Percentiles rank a stretch among this genome's conserved stretches.
These are phyloP conservation scores for Gossypium turneri DNA, from an alignment of 345 rosid genomes.

Conservation along the genomic window DNA sequence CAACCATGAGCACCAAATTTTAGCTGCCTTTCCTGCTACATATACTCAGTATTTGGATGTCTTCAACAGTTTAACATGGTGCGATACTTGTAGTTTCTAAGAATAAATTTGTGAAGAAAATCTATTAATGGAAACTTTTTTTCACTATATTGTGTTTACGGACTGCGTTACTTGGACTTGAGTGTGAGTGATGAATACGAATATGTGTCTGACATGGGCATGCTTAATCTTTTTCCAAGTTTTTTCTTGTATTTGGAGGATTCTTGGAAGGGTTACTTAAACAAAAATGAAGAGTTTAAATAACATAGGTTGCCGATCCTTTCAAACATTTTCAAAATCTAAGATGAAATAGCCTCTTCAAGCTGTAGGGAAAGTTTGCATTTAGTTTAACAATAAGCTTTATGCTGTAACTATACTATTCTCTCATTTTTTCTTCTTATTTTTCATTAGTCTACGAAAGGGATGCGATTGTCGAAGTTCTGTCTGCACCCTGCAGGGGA, in stretches of 20 bases:
- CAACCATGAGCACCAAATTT: background rate
- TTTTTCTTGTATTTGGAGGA: background rate
- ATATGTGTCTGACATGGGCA: background rate
- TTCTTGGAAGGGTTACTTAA: background rate
- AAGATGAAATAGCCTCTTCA: background rate
- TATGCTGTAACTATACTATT: background rate
- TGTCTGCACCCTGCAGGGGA: slow-evolving; percentile 92
- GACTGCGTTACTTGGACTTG: background rate
- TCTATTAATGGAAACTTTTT: background rate
- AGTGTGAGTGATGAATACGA: background rate
- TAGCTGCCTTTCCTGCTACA: background rate
- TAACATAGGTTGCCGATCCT: background rate
- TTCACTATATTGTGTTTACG: background rate
- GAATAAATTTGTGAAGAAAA: background rate
- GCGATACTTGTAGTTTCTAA: background rate
- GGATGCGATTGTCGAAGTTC: slow-evolving; percentile 83
- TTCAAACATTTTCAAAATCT: background rate
- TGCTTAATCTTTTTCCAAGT: background rate
- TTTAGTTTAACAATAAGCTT: background rate
- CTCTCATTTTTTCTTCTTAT: slow-evolving; percentile 23
- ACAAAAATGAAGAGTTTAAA: background rate
- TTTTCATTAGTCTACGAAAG: slow-evolving; percentile 58
- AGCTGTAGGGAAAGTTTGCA: background rate
- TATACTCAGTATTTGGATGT: background rate
- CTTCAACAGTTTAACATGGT: background rate